Evolutionary conservation across 495 filamentous ascomycete genomes (phyloP).

Genomic region (Talaromyces trachyspermus): DNA sequence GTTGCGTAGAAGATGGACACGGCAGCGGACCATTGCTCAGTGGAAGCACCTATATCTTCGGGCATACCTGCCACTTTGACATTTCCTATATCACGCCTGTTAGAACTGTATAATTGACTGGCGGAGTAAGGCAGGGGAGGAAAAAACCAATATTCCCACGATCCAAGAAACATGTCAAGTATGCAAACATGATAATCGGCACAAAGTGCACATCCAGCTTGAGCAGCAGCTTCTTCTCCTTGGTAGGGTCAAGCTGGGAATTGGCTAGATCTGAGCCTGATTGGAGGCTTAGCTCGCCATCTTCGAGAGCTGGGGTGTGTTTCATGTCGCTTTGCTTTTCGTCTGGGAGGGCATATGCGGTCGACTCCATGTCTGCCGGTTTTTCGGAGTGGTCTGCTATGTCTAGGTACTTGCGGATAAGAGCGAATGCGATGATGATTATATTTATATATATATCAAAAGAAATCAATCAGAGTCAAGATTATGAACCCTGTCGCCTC

Average conservation of each 20-base stretch:
- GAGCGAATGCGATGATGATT: too few relatives aligned
- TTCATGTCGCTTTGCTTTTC: not conserved
- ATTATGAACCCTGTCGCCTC: too few relatives aligned
- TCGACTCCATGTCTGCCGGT: too few relatives aligned
- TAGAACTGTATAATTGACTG: too few relatives aligned
- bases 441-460: too few relatives aligned
- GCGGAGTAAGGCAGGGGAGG: not conserved
- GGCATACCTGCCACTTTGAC: slow-evolving; percentile 40
- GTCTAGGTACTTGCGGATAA: too few relatives aligned
- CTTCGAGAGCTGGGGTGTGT: not conserved
- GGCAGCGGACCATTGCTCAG: slow-evolving; percentile 37
- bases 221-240: slow-evolving; percentile 30
- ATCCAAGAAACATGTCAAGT: slow-evolving; percentile 39
- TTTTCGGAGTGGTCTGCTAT: too few relatives aligned
- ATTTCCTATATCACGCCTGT: slow-evolving; percentile 24
- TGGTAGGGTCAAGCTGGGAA: slow-evolving; percentile 22
- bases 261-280: slow-evolving; percentile 8
- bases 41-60: slow-evolving; percentile 34
- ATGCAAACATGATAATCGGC: slow-evolving; percentile 41
- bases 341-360: too few relatives aligned
- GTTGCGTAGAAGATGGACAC: slow-evolving; percentile 47
- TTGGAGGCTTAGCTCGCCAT: slow-evolving; percentile 1
- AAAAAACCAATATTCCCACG: slow-evolving; percentile 36
- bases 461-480: too few relatives aligned
- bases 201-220: slow-evolving; percentile 40